Conservation (phyloP, 805 yeast genomes). For the Blastobotrys terrestris region DNA sequence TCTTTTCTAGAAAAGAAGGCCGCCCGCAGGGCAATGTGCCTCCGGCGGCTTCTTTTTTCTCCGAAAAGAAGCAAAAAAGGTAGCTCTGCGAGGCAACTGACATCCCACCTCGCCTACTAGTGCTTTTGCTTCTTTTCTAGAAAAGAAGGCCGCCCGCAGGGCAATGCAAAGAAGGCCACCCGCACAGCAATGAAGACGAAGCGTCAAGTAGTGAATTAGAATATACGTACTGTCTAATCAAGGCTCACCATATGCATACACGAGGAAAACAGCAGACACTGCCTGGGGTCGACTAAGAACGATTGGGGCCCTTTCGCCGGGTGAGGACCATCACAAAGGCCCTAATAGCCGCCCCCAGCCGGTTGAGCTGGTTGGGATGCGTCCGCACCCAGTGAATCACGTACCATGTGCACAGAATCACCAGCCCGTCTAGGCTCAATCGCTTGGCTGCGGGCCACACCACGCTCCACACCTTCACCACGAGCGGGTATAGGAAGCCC, state of each 20-base stretch:
- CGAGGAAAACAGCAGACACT: background rate
- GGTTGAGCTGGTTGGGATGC: background rate
- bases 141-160: too few species aligned
- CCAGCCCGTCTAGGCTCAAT: background rate
- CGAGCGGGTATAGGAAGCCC: background rate
- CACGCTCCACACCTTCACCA: slow-evolving; percentile 1
- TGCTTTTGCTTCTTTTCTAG: too few species aligned
- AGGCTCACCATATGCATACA: background rate
- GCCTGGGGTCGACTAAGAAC: background rate
- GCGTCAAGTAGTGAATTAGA: too few species aligned
- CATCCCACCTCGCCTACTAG: too few species aligned
- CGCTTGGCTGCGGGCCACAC: slow-evolving; percentile 11
- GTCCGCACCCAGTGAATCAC: slow-evolving; percentile 1
- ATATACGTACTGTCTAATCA: too few species aligned
- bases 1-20: too few species aligned
- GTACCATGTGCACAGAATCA: background rate
- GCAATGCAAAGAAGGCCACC: too few species aligned
- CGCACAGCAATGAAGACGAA: too few species aligned
- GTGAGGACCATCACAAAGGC: background rate
- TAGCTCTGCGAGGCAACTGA: too few species aligned
- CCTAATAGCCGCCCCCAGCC: background rate
- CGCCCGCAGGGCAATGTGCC: too few species aligned
- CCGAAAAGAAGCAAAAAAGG: too few species aligned
- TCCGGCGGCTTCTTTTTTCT: too few species aligned
- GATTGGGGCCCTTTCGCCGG: slow-evolving; percentile 4